phyloP scores from a whole-genome alignment of 2,329 filamentous ascomycete genomes.

The Exophiala sideris region DNA sequence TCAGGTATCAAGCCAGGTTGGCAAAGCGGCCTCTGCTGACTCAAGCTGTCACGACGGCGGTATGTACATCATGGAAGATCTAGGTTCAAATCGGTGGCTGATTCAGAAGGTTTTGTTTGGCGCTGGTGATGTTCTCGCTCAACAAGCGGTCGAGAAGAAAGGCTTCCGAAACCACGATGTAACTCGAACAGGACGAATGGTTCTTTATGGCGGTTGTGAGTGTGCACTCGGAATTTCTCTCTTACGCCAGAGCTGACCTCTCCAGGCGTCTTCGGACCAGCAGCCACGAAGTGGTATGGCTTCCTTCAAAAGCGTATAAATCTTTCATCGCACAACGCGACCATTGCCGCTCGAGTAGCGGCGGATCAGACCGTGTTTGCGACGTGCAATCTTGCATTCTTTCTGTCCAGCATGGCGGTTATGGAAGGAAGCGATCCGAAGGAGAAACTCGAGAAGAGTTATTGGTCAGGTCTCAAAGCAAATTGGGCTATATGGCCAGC shows the following conservation, averaged over 20 bases:
- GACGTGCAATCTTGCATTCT: slow-evolving; percentile 75
- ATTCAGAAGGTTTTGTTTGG: slow-evolving; percentile 71
- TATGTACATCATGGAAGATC: slow-evolving; percentile 33
- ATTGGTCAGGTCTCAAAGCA: slow-evolving; percentile 67
- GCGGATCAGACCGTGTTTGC: slow-evolving; percentile 81
- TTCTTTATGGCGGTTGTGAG: slow-evolving; percentile 48
- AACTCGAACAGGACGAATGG: slow-evolving; percentile 48
- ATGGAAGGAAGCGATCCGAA: slow-evolving; percentile 66
- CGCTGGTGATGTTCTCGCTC: slow-evolving; percentile 84
- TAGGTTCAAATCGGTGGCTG: slow-evolving; percentile 1
- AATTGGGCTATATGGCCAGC: slow-evolving; percentile 88
- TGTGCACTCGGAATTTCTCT: background rate
- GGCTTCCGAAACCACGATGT: slow-evolving; percentile 73
- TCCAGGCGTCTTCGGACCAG: slow-evolving; percentile 77
- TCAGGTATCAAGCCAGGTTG: slow-evolving; percentile 81
- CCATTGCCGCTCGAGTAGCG: slow-evolving; percentile 73
- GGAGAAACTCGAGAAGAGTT: slow-evolving; percentile 71
- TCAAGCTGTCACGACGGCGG: slow-evolving; percentile 81
- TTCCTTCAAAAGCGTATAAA: slow-evolving; percentile 72
- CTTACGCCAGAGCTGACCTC: slow-evolving; percentile 8
- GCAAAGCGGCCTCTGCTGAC: slow-evolving; percentile 81
- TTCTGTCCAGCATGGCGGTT: slow-evolving; percentile 79
- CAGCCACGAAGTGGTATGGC: slow-evolving; percentile 80
- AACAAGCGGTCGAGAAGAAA: slow-evolving; percentile 82
- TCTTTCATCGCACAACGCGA: slow-evolving; percentile 60